These are phyloP conservation scores for Backusella liffmaniae DNA, from an alignment of 192 early-diverging fungal genomes.

Conservation along the genomic window DNA sequence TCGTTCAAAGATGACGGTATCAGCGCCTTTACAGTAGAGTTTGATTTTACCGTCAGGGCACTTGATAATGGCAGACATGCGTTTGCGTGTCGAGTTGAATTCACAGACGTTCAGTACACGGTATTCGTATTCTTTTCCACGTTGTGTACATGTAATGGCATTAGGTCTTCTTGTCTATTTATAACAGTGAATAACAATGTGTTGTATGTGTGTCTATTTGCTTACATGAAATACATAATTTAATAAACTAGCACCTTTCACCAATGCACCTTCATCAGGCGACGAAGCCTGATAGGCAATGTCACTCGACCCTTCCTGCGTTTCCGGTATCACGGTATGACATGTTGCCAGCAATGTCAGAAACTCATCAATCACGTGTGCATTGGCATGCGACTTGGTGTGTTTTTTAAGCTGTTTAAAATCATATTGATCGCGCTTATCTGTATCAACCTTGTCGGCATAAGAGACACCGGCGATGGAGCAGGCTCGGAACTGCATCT, in stretches of 20 bases:
- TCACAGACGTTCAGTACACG: constrained; percentile 96
- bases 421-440: constrained; percentile 76
- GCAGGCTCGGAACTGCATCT: constrained; percentile 88
- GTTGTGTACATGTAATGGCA: constrained; percentile 50
- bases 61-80: constrained; percentile 93
- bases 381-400: constrained; percentile 54
- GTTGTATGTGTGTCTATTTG: not conserved
- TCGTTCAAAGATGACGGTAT: constrained; percentile 95
- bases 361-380: constrained; percentile 81
- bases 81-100: constrained; percentile 98
- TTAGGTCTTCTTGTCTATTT: constrained; percentile 54
- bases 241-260: constrained; percentile 66
- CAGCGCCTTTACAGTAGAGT: constrained; percentile 97
- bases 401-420: constrained; percentile 64
- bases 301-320: constrained; percentile 54
- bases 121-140: constrained; percentile 61
- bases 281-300: constrained; percentile 95
- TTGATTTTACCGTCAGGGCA: constrained; percentile 83
- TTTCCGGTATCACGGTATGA: constrained; percentile 98
- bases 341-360: constrained; percentile 88
- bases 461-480: constrained; percentile 92
- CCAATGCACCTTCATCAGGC: constrained; percentile 95
- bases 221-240: constrained; percentile 64
- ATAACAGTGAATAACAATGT: not conserved
- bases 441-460: constrained; percentile 86